Percentiles rank a stretch among this genome's conserved stretches.
phyloP scores from a whole-genome alignment of 768 basidiomycete species.

The Trametes cinnabarina region DNA sequence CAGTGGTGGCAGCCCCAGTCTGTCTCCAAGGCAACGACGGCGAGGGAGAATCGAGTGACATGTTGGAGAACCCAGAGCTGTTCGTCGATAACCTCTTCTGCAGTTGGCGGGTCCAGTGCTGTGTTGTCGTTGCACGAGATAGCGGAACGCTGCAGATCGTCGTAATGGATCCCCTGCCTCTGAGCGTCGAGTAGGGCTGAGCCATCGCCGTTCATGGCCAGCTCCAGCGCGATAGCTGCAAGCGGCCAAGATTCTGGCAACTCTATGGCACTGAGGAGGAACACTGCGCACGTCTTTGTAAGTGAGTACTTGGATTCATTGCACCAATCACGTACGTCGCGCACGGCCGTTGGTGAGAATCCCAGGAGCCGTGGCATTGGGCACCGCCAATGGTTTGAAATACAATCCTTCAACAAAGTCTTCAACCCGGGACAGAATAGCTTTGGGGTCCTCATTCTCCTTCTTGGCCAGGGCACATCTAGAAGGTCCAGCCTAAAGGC shows the following conservation, averaged over 20 bases:
- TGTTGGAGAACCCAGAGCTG: constrained; percentile 23
- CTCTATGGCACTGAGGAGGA: constrained; percentile 20
- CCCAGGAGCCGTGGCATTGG: constrained; percentile 25
- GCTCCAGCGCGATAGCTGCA: constrained; percentile 18
- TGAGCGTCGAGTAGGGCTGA: constrained; percentile 21
- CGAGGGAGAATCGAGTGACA: constrained; percentile 21
- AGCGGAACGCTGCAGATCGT: constrained; percentile 26
- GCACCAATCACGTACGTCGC: constrained; percentile 18
- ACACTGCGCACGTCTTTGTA: background rate
- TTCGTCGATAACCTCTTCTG: constrained; percentile 27
- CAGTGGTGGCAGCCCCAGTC: constrained; percentile 30
- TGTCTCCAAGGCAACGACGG: constrained; percentile 21
- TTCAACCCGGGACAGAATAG: constrained; percentile 25
- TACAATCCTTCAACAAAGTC: constrained; percentile 24
- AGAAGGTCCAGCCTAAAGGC: constrained; percentile 26
- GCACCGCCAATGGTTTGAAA: constrained; percentile 27
- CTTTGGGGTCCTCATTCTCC: constrained; percentile 14
- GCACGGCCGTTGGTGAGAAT: constrained; percentile 28
- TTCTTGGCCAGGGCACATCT: constrained; percentile 27
- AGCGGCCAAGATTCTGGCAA: constrained; percentile 24
- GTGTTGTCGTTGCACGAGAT: constrained; percentile 32
- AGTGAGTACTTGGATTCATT: no score
- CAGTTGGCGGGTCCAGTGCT: constrained; percentile 20
- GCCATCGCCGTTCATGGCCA: constrained; percentile 28
- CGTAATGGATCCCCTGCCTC: background rate